phyloP scores from a whole-genome alignment of 2,329 filamentous ascomycete genomes.

The Reticulascus tulasneorum region DNA sequence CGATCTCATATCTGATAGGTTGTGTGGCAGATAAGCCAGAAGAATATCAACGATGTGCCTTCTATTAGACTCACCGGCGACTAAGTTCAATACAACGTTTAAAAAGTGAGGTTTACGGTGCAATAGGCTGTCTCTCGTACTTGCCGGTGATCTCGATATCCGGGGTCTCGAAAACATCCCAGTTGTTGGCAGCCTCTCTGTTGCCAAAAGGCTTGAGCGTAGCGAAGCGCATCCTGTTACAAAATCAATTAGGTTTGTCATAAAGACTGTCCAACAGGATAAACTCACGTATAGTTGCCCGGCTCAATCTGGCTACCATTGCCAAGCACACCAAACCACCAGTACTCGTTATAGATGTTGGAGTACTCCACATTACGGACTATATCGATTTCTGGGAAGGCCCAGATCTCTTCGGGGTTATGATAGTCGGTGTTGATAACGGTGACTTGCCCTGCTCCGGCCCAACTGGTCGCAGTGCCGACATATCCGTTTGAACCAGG shows the following conservation, averaged over 20 bases:
- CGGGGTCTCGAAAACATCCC: conserved; percentile 34
- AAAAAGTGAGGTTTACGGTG: no score
- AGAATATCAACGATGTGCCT: no score
- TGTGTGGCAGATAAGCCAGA: no score
- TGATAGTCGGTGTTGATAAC: conserved; percentile 29
- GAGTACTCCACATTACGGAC: conserved; percentile 22
- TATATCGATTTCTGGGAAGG: conserved; percentile 27
- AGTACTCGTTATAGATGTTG: conserved; percentile 25
- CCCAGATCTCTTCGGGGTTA: conserved; percentile 31
- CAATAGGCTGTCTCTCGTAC: no score
- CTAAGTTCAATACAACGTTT: no score
- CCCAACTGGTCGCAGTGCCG: conserved; percentile 32
- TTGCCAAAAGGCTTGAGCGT: conserved; percentile 38
- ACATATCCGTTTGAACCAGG: conserved; percentile 33
- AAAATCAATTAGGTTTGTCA: no score
- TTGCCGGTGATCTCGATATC: conserved; percentile 26
- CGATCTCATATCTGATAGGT: no score
- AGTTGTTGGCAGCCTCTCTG: conserved; percentile 34
- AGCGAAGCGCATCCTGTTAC: conserved; percentile 32
- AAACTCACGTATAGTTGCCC: conserved; percentile 35
- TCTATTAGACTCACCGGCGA: no score
- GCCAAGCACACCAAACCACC: conserved; percentile 39
- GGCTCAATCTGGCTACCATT: conserved; percentile 34
- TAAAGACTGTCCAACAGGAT: no score
- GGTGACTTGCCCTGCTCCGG: conserved; percentile 18